Evolutionary conservation across 768 basidiomycete genomes (phyloP).

Genomic region (Leccinum disarticulatum): DNA sequence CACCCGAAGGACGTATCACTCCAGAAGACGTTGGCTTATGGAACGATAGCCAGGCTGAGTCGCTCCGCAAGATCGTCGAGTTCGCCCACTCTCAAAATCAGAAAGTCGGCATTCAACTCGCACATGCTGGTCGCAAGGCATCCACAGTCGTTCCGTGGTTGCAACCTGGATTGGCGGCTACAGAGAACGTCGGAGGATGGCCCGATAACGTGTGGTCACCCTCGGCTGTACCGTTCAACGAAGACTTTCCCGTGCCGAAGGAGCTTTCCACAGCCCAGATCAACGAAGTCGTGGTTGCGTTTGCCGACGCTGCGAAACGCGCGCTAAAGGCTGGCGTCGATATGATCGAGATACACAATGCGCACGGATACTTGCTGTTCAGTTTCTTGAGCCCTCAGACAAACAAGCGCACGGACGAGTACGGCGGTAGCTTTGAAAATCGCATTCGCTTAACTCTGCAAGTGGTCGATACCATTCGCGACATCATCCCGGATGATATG

Average conservation of each 20-base stretch:
- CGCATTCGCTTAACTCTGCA: conserved; percentile 61
- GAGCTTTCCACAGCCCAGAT: conserved; percentile 59
- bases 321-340: conserved; percentile 61
- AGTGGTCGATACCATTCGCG: conserved; percentile 62
- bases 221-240: conserved; percentile 46
- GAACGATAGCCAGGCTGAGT: conserved; percentile 54
- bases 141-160: conserved; percentile 66
- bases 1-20: conserved; percentile 61
- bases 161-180: conserved; percentile 33
- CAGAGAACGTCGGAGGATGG: conserved; percentile 47
- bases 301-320: conserved; percentile 48
- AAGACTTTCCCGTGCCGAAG: conserved; percentile 50
- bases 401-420: conserved; percentile 67
- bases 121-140: conserved; percentile 77
- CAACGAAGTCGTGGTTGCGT: conserved; percentile 54
- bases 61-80: conserved; percentile 53
- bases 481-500: conserved; percentile 55
- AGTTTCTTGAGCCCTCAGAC: conserved; percentile 58
- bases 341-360: conserved; percentile 59
- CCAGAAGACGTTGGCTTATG: conserved; percentile 67
- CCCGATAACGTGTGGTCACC: conserved; percentile 57
- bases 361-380: conserved; percentile 61
- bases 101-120: conserved; percentile 73
- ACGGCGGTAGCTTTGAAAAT: conserved; percentile 73
- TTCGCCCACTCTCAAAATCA: conserved; percentile 73